phyloP scores from a whole-genome alignment of 1,139 yeast genomes.

The Debaryomyces sp. region DNA sequence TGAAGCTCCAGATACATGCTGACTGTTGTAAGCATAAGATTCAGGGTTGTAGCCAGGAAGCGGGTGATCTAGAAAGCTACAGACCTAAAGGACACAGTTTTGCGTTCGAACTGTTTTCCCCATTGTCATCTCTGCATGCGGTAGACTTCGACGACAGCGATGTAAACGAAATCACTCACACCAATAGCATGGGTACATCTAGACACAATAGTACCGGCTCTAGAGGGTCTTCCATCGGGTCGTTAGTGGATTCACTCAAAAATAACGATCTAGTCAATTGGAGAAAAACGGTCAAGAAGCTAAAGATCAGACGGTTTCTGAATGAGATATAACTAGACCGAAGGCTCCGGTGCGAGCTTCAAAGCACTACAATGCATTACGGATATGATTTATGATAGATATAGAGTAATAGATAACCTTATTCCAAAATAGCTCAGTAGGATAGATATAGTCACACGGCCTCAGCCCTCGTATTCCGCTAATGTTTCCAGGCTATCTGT shows the following conservation, averaged over 20 bases:
- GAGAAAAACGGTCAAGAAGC: slow-evolving; percentile 29
- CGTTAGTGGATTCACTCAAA: slow-evolving; percentile 23
- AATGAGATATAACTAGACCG: slow-evolving; percentile 15
- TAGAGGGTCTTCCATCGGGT: slow-evolving; percentile 25
- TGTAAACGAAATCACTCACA: not conserved
- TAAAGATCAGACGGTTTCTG: slow-evolving; percentile 28
- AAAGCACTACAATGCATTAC: not conserved
- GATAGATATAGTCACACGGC: not conserved
- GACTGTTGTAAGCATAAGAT: not conserved
- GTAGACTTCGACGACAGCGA: slow-evolving; percentile 1
- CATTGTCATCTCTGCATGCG: slow-evolving; percentile 1
- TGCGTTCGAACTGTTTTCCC: not conserved
- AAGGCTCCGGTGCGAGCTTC: not conserved
- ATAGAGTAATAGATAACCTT: slow-evolving; percentile 5
- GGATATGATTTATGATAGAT: slow-evolving; percentile 4
- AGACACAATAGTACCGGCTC: slow-evolving; percentile 14
- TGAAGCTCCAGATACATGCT: slow-evolving; percentile 13
- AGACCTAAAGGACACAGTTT: slow-evolving; percentile 4
- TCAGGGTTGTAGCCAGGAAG: not conserved
- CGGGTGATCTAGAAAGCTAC: slow-evolving; percentile 11
- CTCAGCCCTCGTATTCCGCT: not conserved
- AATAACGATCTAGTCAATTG: slow-evolving; percentile 22
- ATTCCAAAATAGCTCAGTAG: not conserved
- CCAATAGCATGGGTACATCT: not conserved
- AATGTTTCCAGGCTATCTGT: not conserved